Evolutionary conservation across 2,329 filamentous ascomycete genomes (phyloP).

Genomic region (Paracorniculantispora psalliotae): DNA sequence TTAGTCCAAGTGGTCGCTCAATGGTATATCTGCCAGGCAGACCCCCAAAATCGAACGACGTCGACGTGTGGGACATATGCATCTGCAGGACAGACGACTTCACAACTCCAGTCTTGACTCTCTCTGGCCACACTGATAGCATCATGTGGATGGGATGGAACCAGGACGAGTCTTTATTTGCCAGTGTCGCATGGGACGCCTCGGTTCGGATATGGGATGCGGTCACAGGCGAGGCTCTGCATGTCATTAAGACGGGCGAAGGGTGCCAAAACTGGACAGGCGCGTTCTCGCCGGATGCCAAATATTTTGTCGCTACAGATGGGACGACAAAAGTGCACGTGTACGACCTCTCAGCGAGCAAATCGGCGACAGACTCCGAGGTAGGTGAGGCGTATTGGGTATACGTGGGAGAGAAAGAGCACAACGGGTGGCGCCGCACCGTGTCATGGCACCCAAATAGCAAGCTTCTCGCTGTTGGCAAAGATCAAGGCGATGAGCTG

Average conservation of each 20-base stretch:
- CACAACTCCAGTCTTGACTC: background rate
- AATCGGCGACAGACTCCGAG: background rate
- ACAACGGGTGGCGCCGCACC: background rate
- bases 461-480: constrained; percentile 9
- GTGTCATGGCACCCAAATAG: constrained; percentile 14
- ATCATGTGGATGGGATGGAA: constrained; percentile 12
- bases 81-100: background rate
- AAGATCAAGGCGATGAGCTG: background rate
- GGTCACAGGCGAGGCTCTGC: background rate
- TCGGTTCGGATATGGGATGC: constrained; percentile 12
- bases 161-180: constrained; percentile 11
- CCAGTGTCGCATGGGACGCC: constrained; percentile 6
- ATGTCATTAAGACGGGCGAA: background rate
- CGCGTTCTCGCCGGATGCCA: constrained; percentile 4
- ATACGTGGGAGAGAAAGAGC: background rate
- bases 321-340: background rate
- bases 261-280: constrained; percentile 13
- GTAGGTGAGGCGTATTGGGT: background rate
- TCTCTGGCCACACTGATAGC: constrained; percentile 6
- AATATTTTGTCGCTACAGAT: constrained; percentile 4
- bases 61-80: background rate
- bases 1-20: background rate
- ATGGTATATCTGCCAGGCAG: background rate
- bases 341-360: background rate
- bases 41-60: background rate